Conservation (phyloP, 2,329 filamentous ascomycete species). For the Lithohypha guttulata region DNA sequence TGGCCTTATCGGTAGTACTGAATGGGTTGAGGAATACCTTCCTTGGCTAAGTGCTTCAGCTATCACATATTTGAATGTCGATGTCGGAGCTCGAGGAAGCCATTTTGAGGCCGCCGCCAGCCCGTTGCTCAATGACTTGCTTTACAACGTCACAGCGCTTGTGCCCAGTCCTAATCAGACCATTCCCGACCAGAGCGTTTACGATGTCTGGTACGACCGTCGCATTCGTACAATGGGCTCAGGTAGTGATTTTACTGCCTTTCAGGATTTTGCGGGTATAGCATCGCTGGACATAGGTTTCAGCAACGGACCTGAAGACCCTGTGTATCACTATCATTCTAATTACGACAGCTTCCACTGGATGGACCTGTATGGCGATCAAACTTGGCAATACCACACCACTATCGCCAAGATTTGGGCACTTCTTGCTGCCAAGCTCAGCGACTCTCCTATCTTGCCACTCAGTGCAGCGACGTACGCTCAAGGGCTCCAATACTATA, state of each 20-base stretch:
- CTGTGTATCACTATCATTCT: conserved; percentile 40
- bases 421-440: conserved; percentile 50
- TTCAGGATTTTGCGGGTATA: conserved; percentile 35
- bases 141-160: conserved; percentile 35
- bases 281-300: conserved; percentile 33
- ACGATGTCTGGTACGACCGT: conserved; percentile 33
- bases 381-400: conserved; percentile 47
- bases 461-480: conserved; percentile 58
- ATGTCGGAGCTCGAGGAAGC: conserved; percentile 38
- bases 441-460: conserved; percentile 51
- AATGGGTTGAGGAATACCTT: conserved; percentile 40
- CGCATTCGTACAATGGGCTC: conserved; percentile 34
- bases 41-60: conserved; percentile 34
- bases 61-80: conserved; percentile 42
- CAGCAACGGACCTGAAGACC: conserved; percentile 28
- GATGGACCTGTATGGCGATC: conserved; percentile 49
- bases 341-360: conserved; percentile 41
- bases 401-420: conserved; percentile 57
- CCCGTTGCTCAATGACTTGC: conserved; percentile 32
- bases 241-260: conserved; percentile 39
- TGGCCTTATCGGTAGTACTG: conserved; percentile 32
- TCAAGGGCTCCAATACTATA: conserved; percentile 39
- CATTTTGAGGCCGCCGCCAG: conserved; percentile 30
- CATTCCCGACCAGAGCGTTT: conserved; percentile 55
- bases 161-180: conserved; percentile 68